Percentiles rank a stretch among this genome's conserved stretches.
phyloP scores from a whole-genome alignment of 768 basidiomycete species.

The Tephrocybe sp. region DNA sequence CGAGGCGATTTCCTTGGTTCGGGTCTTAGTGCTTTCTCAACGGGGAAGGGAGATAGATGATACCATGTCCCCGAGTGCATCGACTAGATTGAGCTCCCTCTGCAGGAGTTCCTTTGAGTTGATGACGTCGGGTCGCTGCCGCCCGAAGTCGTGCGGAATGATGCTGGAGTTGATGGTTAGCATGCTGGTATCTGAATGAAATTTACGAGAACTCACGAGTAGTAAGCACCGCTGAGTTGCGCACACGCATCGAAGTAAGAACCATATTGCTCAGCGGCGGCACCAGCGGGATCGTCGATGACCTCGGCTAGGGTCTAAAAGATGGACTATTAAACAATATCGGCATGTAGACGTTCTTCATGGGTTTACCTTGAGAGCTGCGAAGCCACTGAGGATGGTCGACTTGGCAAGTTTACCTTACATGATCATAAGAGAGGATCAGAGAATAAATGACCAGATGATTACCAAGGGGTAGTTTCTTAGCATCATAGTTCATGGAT shows the following conservation, averaged over 20 bases:
- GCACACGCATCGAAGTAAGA: slow-evolving; percentile 40
- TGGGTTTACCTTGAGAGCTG: slow-evolving; percentile 48
- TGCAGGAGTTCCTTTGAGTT: slow-evolving; percentile 34
- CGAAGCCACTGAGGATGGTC: slow-evolving; percentile 59
- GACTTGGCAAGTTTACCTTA: slow-evolving; percentile 60
- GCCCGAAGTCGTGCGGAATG: slow-evolving; percentile 64
- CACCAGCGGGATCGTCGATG: slow-evolving; percentile 43
- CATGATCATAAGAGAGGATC: background rate
- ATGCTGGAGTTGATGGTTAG: slow-evolving; percentile 35
- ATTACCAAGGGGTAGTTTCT: slow-evolving; percentile 59
- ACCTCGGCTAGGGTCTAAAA: slow-evolving; percentile 50
- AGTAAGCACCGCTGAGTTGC: slow-evolving; percentile 50
- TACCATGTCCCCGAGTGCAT: slow-evolving; percentile 66
- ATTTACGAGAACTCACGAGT: slow-evolving; percentile 41
- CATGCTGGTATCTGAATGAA: background rate
- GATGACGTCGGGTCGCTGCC: slow-evolving; percentile 46
- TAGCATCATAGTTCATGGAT: slow-evolving; percentile 67
- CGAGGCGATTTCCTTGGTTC: slow-evolving; percentile 52
- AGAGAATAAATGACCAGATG: background rate
- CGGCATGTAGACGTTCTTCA: background rate
- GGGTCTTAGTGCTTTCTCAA: background rate
- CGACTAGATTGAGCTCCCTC: slow-evolving; percentile 60
- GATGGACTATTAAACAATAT: background rate
- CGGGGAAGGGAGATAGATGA: background rate
- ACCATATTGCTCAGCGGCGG: slow-evolving; percentile 35